Evolutionary conservation across 2,329 filamentous ascomycete genomes (phyloP), one percentile per base, ranked within the genome.

Genomic region (Fusarium xylarioides): DNA sequence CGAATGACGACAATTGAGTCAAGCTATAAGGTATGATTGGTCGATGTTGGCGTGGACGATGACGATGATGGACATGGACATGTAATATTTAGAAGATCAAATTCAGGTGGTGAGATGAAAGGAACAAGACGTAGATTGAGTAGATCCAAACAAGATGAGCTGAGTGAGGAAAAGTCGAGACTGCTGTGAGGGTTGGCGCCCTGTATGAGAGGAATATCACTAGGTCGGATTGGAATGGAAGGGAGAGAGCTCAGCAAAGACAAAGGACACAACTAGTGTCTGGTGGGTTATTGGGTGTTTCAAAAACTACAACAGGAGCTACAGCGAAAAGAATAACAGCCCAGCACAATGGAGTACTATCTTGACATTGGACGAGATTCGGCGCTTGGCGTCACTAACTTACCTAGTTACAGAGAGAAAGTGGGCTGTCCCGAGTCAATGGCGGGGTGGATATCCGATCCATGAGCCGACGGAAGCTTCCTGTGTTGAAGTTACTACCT

Each of bases 171-270:
- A 63, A 47, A 56, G 35, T 32, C 42, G 57, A 50, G 43, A 44
- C 38, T 59, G 28, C 19, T 66, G 38, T 52, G 38, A 67, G 65
- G 55, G 65, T 43, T 60, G 53, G 55, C 44, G 61, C 38, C 47
- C 61, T 66, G 68, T 62, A 42, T 49, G 54, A 42, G 53, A 67
- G 57, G 56, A n/a, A 53, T 54, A 28, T 43, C 47, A 63, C 40
- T 56, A 58, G 49, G 50, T 61, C 71, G 38, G 38, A 47, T 56
- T 66, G 63, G 59, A 74, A 68, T 74, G 67, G 57, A 68, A 53
- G 42, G 59, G 71, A 69, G 43, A 68, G 52, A 54, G 70, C 44
- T 47, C 34, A 47, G 38, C 26, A 46, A 28, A 28, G 43, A 42
- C 35, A 68, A n/a, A 42, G 35, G 14, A 57, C 35, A 38, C 26